Evolutionary conservation across 2,329 filamentous ascomycete species (phyloP).

Genomic region (Exophiala bonariae): DNA sequence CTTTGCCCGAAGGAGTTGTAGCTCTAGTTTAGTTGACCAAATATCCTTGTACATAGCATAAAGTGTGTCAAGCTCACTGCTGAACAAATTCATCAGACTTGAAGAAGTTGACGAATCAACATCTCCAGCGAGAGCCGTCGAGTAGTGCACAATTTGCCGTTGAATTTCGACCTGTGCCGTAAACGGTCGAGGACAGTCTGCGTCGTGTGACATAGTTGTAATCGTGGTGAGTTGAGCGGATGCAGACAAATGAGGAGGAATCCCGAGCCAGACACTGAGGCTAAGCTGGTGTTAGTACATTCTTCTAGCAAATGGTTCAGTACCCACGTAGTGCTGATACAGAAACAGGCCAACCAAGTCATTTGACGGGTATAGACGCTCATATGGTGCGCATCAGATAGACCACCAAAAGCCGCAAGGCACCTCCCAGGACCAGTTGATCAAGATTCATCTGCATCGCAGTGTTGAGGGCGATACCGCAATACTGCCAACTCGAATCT

Average conservation of each 20-base stretch:
- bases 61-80: constrained; percentile 10
- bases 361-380: constrained; percentile 4
- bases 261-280: constrained; percentile 8
- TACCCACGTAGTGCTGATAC: constrained; percentile 10
- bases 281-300: constrained; percentile 1
- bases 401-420: constrained; percentile 1
- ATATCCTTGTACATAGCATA: background rate
- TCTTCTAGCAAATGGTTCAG: background rate
- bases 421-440: constrained; percentile 3
- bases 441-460: constrained; percentile 13
- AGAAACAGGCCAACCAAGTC: constrained; percentile 13
- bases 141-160: constrained; percentile 11
- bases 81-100: constrained; percentile 10
- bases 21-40: constrained; percentile 7
- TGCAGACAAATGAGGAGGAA: constrained; percentile 9
- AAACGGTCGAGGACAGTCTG: constrained; percentile 3
- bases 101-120: constrained; percentile 3
- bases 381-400: constrained; percentile 4
- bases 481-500: constrained; percentile 11
- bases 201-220: constrained; percentile 5
- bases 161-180: constrained; percentile 11
- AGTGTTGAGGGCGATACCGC: constrained; percentile 9
- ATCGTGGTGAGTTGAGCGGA: constrained; percentile 5
- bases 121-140: constrained; percentile 9
- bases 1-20: constrained; percentile 10